Evolutionary conservation across 1,284 basidiomycete species (phyloP).

Genomic region (Pisolithus thermaeus): DNA sequence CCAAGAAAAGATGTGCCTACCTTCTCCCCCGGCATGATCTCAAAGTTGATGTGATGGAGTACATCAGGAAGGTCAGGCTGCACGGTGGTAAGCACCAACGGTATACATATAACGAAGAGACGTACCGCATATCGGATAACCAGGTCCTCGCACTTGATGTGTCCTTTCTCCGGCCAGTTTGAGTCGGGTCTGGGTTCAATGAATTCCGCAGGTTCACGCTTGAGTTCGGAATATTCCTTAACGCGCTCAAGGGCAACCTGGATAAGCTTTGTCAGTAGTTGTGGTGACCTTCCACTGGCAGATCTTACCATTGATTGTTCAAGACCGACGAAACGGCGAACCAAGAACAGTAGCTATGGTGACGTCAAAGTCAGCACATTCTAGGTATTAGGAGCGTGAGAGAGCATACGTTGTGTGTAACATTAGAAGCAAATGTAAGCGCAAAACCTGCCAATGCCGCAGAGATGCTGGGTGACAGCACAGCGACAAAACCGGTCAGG

Average conservation of each 20-base stretch:
- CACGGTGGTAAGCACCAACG: slow-evolving; percentile 1
- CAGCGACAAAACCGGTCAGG: slow-evolving; percentile 61
- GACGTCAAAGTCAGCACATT: slow-evolving; percentile 24
- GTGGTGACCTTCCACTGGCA: not conserved
- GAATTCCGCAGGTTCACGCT: slow-evolving; percentile 73
- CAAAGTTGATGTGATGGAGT: slow-evolving; percentile 77
- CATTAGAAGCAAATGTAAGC: slow-evolving; percentile 73
- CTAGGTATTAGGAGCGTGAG: not conserved
- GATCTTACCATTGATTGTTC: slow-evolving; percentile 82
- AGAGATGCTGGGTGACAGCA: slow-evolving; percentile 65
- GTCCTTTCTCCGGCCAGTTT: slow-evolving; percentile 77
- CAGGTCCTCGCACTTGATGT: slow-evolving; percentile 75
- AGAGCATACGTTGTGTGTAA: slow-evolving; percentile 63
- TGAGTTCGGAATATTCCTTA: slow-evolving; percentile 83
- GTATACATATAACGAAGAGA: slow-evolving; percentile 11
- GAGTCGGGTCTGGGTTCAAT: slow-evolving; percentile 80
- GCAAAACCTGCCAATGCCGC: slow-evolving; percentile 83
- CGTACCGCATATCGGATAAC: slow-evolving; percentile 84
- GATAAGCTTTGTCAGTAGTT: slow-evolving; percentile 6
- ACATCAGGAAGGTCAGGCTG: slow-evolving; percentile 83
- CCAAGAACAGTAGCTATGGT: slow-evolving; percentile 46
- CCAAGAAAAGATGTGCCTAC: slow-evolving; percentile 22
- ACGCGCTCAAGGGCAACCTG: slow-evolving; percentile 88
- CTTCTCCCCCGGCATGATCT: slow-evolving; percentile 72
- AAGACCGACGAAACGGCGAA: slow-evolving; percentile 73